Evolutionary conservation across 2,329 filamentous ascomycete genomes (phyloP).

Genomic region (Fusarium tuaranense): DNA sequence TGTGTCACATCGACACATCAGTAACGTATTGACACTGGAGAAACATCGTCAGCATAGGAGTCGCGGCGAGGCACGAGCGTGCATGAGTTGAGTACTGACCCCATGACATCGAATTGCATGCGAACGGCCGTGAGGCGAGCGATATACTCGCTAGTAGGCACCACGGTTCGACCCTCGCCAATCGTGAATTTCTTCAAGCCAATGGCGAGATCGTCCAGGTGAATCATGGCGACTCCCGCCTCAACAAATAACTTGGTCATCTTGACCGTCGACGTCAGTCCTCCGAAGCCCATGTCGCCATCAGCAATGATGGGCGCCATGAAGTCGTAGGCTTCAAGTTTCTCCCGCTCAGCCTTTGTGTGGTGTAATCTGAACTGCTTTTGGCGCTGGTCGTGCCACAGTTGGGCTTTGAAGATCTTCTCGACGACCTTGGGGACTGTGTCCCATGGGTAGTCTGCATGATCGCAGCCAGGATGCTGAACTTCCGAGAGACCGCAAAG

Average conservation of each 20-base stretch:
- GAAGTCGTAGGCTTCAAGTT: not conserved
- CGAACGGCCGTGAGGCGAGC: not conserved
- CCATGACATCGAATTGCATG: not conserved
- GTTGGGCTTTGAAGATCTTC: not conserved
- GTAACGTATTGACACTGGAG: not conserved
- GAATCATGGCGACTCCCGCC: not conserved
- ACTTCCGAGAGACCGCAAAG: not conserved
- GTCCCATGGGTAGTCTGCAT: not conserved
- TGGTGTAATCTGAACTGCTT: not conserved
- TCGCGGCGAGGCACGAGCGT: not conserved
- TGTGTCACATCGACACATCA: not conserved
- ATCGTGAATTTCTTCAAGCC: not conserved
- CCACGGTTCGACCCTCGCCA: not conserved
- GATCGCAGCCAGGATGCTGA: not conserved
- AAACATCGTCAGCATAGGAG: not conserved
- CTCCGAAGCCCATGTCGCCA: not conserved
- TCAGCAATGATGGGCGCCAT: not conserved
- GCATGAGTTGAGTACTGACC: not conserved
- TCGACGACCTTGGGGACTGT: not conserved
- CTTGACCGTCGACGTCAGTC: not conserved
- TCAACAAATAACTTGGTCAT: not conserved
- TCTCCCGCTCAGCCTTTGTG: not conserved
- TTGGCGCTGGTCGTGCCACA: not conserved
- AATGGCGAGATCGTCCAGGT: not conserved
- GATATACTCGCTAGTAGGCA: not conserved